A percentile compares a stretch with the other conserved stretches of the same genome.
Evolutionary conservation across 169 alveolate genomes (phyloP).

Genomic region (Eimeria sp.): DNA sequence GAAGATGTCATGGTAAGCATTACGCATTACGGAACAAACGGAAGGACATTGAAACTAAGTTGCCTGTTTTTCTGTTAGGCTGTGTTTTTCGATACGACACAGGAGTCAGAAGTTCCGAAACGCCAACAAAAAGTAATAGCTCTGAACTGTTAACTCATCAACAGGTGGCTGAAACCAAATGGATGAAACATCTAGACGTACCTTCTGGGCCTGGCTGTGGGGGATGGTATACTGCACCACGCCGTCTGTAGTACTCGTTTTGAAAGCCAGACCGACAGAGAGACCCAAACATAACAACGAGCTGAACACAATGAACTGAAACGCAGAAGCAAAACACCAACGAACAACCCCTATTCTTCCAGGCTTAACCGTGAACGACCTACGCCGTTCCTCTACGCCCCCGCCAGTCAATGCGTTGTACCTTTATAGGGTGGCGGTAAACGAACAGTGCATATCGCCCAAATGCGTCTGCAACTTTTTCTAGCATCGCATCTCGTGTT

Average conservation of each 20-base stretch:
- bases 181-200: neutral
- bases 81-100: neutral
- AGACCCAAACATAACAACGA: slow-evolving; percentile 46
- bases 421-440: slow-evolving; percentile 73
- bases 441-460: slow-evolving; percentile 67
- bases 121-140: too few relatives aligned
- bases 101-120: too few relatives aligned
- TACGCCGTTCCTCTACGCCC: neutral
- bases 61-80: neutral
- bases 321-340: neutral
- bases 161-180: too few relatives aligned
- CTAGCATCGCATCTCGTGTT: slow-evolving; percentile 55
- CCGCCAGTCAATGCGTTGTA: neutral
- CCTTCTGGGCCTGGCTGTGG: slow-evolving; percentile 62
- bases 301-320: slow-evolving; percentile 74
- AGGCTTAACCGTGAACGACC: too few relatives aligned
- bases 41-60: neutral
- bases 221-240: slow-evolving; percentile 77
- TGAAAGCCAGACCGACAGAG: slow-evolving; percentile 52
- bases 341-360: neutral
- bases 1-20: neutral
- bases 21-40: too few relatives aligned
- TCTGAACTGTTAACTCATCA: too few relatives aligned
- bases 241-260: slow-evolving; percentile 47
- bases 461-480: slow-evolving; percentile 40